Evolutionary conservation across 2,329 filamentous ascomycete species (phyloP), one percentile per base, ranked within the genome.

Genomic region (Cercospora sp.): DNA sequence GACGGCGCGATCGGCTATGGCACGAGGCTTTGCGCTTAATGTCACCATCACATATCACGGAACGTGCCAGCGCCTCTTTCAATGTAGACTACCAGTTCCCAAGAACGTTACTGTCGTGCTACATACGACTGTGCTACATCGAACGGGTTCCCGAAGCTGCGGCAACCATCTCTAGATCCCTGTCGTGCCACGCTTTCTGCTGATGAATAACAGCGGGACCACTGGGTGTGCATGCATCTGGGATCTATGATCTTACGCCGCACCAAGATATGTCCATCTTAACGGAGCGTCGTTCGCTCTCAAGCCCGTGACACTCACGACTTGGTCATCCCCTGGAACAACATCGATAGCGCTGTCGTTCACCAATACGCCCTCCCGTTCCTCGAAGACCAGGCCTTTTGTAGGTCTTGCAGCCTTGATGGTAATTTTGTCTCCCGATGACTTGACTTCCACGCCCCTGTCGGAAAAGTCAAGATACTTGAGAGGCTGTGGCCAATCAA

Each of bases 301-400:
- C 68, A 83, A 69, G 3, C 81, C 82, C 73, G 73, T 79, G 67
- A 83, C 81, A 65, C 72, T 78, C 71, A 84, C 78, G 57, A 80
- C 70, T 72, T 87, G 85, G 68, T 84, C 83, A 73, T 87, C 86
- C 6, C 85, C 85, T n/a, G 86, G 86, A 5, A 87, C 83, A 67
- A 87, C 75, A 73, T 88, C 86, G 63, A 88, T 80, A 8, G 84
- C 86, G 73, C 84, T 87, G 74, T 88, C 86, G 62, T 83, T 81
- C 20, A 87, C 76, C 12, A 82, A 79, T 51, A 87, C 81, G 10
- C 84, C 85, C 63, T 85, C 82, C 63, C 84, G 77, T 73, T 87
- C 86, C 75, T 87, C 86, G 70, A 87, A 87, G 3, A 87, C 86
- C n/a, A 88, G 76, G 12, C 86, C 86, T 71, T 88, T 88, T 2